Percentiles rank a stretch among this genome's conserved stretches.
Conservation (phyloP, 176 grass and related monocot species). For the Carex pumila region DNA sequence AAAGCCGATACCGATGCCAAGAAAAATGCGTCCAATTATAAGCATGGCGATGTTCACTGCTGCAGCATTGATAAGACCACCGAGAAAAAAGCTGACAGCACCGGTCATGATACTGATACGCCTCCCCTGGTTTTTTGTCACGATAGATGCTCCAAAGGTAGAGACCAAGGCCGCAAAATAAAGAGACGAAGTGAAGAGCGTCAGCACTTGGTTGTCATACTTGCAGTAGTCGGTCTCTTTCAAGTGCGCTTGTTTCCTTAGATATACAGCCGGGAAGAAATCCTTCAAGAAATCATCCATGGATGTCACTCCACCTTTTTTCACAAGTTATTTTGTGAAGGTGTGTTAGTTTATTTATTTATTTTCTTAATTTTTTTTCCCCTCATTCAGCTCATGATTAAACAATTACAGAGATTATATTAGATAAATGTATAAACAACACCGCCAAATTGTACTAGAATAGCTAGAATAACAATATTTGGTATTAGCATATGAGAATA, state of each 20-base stretch:
- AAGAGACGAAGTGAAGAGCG: conserved; percentile 42
- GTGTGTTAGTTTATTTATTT: not conserved
- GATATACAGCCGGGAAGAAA: conserved; percentile 30
- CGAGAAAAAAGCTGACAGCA: conserved; percentile 45
- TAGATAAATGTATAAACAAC: not conserved
- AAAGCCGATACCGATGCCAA: conserved; percentile 76
- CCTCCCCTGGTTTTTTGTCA: conserved; percentile 20
- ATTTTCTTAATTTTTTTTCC: not conserved
- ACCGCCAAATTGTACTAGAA: not conserved
- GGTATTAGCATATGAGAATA: no score
- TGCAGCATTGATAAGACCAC: conserved; percentile 45
- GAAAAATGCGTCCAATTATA: conserved; percentile 58
- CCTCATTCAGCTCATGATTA: not conserved
- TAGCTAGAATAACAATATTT: no score
- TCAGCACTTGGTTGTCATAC: conserved; percentile 38
- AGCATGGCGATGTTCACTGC: conserved; percentile 78
- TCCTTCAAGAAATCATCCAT: conserved; percentile 50
- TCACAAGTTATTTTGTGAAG: not conserved
- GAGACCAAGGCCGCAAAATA: conserved; percentile 40
- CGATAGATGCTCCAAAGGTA: conserved; percentile 27
- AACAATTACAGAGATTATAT: not conserved
- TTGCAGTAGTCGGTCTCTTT: conserved; percentile 45
- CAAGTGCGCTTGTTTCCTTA: conserved; percentile 33
- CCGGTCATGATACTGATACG: conserved; percentile 30
- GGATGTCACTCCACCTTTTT: conserved; percentile 43